Percentiles rank a stretch among this genome's conserved stretches.
Conservation (phyloP, 2,329 filamentous ascomycete species). For the Malbranchea cinnamomea region DNA sequence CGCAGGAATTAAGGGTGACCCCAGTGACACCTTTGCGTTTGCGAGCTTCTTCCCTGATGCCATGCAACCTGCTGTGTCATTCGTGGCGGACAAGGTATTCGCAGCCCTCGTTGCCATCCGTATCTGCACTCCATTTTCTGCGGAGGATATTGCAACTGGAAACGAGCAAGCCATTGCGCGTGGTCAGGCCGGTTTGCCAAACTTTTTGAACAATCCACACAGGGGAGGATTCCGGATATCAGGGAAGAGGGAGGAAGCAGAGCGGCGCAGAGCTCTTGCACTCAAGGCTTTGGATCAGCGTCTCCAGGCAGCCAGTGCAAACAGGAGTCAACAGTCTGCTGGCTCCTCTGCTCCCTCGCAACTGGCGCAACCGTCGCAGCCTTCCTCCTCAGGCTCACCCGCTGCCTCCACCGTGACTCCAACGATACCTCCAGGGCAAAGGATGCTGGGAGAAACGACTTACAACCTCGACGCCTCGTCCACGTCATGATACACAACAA, state of each 20-base stretch:
- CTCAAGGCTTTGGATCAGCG: constrained; percentile 86
- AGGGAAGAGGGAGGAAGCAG: constrained; percentile 75
- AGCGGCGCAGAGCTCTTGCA: constrained; percentile 74
- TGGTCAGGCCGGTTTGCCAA: constrained; percentile 46
- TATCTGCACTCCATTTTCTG: constrained; percentile 73
- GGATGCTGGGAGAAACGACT: constrained; percentile 53
- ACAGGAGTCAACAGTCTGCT: constrained; percentile 24
- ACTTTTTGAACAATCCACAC: constrained; percentile 37
- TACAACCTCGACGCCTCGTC: constrained; percentile 49
- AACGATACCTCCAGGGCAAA: constrained; percentile 38
- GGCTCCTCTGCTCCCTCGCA: constrained; percentile 22
- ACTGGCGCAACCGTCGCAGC: constrained; percentile 35
- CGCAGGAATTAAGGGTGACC: constrained; percentile 61
- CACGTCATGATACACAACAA: constrained; percentile 3
- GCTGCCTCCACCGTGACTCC: constrained; percentile 38
- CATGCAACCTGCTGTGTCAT: constrained; percentile 60
- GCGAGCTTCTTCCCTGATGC: constrained; percentile 87
- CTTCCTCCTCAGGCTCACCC: constrained; percentile 24
- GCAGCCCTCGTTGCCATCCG: constrained; percentile 56
- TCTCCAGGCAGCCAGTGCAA: constrained; percentile 63
- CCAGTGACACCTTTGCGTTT: constrained; percentile 91
- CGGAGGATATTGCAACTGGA: constrained; percentile 59
- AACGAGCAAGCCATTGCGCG: constrained; percentile 55
- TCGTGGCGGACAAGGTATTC: constrained; percentile 62
- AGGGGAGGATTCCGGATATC: constrained; percentile 31